Conservation (phyloP, 2,329 filamentous ascomycete genomes). For the Fusarium sp. region DNA sequence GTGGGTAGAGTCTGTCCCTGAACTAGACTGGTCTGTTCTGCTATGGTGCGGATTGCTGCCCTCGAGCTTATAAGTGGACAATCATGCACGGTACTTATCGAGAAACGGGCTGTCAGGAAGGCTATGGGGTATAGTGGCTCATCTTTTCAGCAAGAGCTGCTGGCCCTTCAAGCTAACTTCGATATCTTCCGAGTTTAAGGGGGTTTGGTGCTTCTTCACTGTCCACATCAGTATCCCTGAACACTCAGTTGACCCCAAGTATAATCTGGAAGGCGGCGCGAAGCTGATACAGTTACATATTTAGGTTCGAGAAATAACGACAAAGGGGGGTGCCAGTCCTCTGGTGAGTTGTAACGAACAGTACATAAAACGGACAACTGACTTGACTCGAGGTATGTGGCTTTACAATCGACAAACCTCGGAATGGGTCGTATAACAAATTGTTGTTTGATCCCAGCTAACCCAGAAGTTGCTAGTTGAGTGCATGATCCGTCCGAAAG, state of each 20-base stretch:
- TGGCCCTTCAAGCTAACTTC: neutral
- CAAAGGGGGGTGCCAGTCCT: neutral
- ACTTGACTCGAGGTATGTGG: neutral
- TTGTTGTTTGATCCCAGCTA: neutral
- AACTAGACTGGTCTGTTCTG: neutral
- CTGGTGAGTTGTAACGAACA: neutral
- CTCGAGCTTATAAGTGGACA: neutral
- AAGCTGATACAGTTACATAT: slow-evolving; percentile 13
- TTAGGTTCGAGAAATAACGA: slow-evolving; percentile 1
- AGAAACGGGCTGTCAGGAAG: neutral
- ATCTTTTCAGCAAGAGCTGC: neutral
- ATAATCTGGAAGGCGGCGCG: neutral
- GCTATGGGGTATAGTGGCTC: neutral
- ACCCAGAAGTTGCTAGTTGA: neutral
- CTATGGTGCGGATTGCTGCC: neutral
- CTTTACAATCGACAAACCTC: neutral
- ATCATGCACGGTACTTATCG: neutral
- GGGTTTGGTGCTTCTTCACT: neutral
- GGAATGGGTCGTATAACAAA: neutral
- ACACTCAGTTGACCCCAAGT: neutral
- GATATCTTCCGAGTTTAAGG: neutral
- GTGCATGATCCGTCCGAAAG: slow-evolving; percentile 15
- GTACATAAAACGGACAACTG: neutral
- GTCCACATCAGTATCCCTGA: neutral
- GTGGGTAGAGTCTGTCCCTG: neutral